Evolutionary conservation across 1,284 basidiomycete species (phyloP), one percentile per base, ranked within the genome.

Genomic region (Ceratobasidium sp.): DNA sequence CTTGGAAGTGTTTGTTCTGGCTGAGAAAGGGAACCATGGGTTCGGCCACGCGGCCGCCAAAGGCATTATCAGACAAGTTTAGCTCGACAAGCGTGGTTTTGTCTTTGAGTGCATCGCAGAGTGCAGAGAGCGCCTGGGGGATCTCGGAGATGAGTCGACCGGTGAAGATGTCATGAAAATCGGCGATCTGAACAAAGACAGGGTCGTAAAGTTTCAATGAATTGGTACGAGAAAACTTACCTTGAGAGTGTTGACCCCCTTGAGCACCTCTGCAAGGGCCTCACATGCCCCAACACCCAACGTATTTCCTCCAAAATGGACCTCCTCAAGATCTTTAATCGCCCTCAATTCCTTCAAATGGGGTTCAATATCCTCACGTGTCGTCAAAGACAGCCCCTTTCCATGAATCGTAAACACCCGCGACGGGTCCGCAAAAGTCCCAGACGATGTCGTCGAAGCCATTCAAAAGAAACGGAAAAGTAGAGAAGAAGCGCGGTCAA

Each of bases 151-250:
- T 98, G 78, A 98, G 88, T 76, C 98, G 92, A 64, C 96, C 95
- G 11, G 97, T 98, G 84, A 99, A 99, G 83, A 99, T 97, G 84
- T 98, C 98, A 61, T 95, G 93, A 78, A 98, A 93, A 85, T 98
- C 92, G 78, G 95, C 97, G 74, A 98, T 85, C 96, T 98, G 79
- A 43, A 54, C 19, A 56, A 43, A 37, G 58, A 58, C 39, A 69
- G 63, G 46, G 63, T 54, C 56, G 53, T 74, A 65, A 56, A 66
- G 68, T 65, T 78, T 3, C 41, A 76, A 41, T 37, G 48, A 41
- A n/a, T 69, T 73, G 74, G 31, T 58, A n/a, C 14, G 13, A 16
- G 49, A 22, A 22, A 49, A 58, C 84, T 59, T 76, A 92, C 96
- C 87, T 92, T 93, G 74, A 98, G 84, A 1, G 83, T 84, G 65